Base-by-base conservation (phyloP, 169 alveolate genomes). In the Plasmodium blacklocki region DNA sequence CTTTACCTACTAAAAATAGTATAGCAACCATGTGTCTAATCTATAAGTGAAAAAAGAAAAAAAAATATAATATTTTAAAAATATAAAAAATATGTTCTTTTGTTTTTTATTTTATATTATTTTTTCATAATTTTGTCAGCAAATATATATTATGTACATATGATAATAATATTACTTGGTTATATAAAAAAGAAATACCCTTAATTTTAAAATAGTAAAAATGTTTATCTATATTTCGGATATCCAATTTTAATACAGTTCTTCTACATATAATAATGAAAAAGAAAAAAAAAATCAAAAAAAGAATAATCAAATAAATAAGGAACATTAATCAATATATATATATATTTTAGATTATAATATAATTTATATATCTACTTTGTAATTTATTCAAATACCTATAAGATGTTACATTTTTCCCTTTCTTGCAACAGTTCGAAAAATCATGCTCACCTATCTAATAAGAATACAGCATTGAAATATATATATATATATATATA, bases 21-120 rank as follows among this genome's bases (percentile, higher is more conserved):
- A 75, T 19, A 26, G 91, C 80, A 62, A 83, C 91, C 83, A 83
- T 83, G 45, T 83, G 91, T 39, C 91, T 67, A 67, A 83, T 83
- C 91, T 54, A 54, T 29, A 29, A 29, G 5, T 1, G 39, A 29
- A 29, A 19, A 12, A 56, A 62, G 21, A 45, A n/a, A 26, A 54
- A 54, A 29, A 68, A 21, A 49, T 45, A 70, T 18, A 19, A 15
- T 12, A 29, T 43, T 5, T 56, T 18, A 19, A 47, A 68, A 21
- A 45, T 14, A 60, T 66, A 32, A 66, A 3, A 66, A 26, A 23
- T 15, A 21, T 12, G 18, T 15, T 12, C 21, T n/a, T 54, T 32
- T 64, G 14, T 64, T 64, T 64, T 3, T 12, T 15, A 21, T 26
- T 56, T 3, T 14, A n/a, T n/a, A n/a, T 19, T 3, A 0, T 56